These are phyloP conservation scores for Viridothelium virens DNA, from an alignment of 495 filamentous ascomycete genomes.

Conservation along the genomic window DNA sequence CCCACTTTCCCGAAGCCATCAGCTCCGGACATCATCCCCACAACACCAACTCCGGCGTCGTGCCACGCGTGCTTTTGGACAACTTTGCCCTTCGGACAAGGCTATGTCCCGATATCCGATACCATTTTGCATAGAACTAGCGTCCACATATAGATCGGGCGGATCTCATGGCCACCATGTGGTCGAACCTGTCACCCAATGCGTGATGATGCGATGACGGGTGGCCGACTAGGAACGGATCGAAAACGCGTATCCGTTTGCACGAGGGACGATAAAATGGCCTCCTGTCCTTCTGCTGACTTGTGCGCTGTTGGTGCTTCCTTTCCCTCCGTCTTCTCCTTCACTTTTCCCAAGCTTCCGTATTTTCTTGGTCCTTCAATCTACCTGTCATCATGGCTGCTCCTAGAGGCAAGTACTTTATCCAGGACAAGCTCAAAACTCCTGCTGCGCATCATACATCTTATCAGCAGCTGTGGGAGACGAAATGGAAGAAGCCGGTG, in stretches of 20 bases:
- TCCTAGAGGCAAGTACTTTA: conserved; percentile 28
- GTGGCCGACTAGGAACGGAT: neutral
- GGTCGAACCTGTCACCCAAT: neutral
- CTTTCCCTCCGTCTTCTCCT: neutral
- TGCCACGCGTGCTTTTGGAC: neutral
- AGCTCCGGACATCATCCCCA: conserved; percentile 2
- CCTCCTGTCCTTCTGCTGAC: neutral
- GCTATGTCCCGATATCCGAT: neutral
- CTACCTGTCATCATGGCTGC: conserved; percentile 18
- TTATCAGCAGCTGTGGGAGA: conserved; percentile 59
- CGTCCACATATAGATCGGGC: neutral
- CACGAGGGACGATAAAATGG: neutral
- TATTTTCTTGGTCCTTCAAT: neutral
- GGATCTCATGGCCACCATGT: neutral
- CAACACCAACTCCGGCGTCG: conserved; percentile 1
- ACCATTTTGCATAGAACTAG: neutral
- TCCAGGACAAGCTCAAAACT: conserved; percentile 39
- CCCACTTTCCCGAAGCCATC: conserved; percentile 3
- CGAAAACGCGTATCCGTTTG: neutral
- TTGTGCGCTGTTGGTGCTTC: neutral
- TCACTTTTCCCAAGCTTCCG: neutral
- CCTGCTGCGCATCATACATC: conserved; percentile 51
- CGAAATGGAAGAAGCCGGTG: conserved; percentile 69
- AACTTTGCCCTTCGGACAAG: neutral
- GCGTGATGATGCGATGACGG: neutral